phyloP scores from a whole-genome alignment of 2,329 filamentous ascomycete genomes.

The Aspergillus carbonarius region DNA sequence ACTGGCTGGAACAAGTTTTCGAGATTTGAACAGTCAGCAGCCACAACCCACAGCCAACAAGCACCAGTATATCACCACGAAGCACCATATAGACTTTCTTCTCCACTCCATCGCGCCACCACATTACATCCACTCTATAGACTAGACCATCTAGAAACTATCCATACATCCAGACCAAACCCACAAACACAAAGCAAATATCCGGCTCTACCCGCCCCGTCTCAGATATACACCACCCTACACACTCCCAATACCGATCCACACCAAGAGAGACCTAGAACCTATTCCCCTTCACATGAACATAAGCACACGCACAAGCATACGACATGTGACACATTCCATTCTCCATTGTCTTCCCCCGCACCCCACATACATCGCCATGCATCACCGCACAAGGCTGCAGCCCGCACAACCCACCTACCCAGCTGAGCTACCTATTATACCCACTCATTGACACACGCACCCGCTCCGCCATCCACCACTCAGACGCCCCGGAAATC shows the following conservation, averaged over 20 bases:
- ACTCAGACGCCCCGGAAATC: not conserved
- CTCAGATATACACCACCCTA: no score
- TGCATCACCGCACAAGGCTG: not conserved
- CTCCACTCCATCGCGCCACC: not conserved
- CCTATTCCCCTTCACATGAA: not conserved
- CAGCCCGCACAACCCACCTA: not conserved
- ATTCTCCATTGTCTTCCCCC: not conserved
- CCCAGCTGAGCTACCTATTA: not conserved
- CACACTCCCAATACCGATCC: not conserved
- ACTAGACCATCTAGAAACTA: not conserved
- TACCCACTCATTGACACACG: not conserved
- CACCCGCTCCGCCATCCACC: not conserved
- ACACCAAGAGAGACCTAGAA: not conserved
- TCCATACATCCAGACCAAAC: no score
- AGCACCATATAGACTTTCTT: not conserved
- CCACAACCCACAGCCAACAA: not conserved
- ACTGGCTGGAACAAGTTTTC: constrained; percentile 80
- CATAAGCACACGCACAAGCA: not conserved
- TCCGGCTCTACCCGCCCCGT: no score
- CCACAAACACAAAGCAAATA: not conserved
- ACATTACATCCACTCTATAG: not conserved
- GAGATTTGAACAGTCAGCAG: constrained; percentile 45
- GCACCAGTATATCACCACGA: no score
- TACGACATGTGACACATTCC: no score
- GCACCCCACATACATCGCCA: not conserved